Conservation (phyloP, 148 eudicot genomes). For the Polygonum aviculare region DNA sequence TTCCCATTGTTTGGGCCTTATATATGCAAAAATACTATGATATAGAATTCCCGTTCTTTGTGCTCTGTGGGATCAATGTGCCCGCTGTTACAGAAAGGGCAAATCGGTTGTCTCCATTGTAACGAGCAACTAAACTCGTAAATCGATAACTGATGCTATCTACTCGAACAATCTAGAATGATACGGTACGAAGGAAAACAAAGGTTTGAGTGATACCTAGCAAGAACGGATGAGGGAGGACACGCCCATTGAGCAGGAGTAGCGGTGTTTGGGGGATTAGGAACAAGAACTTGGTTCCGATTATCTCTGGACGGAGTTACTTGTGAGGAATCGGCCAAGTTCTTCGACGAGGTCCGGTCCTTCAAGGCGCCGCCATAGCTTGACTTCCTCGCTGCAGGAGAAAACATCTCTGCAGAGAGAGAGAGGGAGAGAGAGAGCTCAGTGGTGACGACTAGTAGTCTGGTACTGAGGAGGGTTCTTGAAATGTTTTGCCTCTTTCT, state of each 20-base stretch:
- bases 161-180: background rate
- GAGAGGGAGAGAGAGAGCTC: background rate
- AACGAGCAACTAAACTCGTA: no score
- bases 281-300: conserved; percentile 24
- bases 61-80: no score
- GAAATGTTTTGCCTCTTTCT: conserved; percentile 5
- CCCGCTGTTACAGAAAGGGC: no score
- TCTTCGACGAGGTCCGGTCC: conserved; percentile 15
- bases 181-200: background rate
- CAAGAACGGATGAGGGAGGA: conserved; percentile 61
- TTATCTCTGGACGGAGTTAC: conserved; percentile 35
- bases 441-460: background rate
- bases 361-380: conserved; percentile 26
- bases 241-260: conserved; percentile 96
- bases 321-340: conserved; percentile 32
- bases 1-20: no score
- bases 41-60: no score
- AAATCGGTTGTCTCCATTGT: no score
- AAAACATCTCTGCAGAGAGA: conserved; percentile 37
- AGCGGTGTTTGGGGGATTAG: conserved; percentile 75
- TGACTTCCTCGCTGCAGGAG: conserved; percentile 50
- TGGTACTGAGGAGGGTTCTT: conserved; percentile 4
- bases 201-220: conserved; percentile 34
- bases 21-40: no score
- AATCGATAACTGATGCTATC: no score